Evolutionary conservation across 2,329 filamentous ascomycete genomes (phyloP).

Genomic region (Arthrobotrys pseudoclavata): DNA sequence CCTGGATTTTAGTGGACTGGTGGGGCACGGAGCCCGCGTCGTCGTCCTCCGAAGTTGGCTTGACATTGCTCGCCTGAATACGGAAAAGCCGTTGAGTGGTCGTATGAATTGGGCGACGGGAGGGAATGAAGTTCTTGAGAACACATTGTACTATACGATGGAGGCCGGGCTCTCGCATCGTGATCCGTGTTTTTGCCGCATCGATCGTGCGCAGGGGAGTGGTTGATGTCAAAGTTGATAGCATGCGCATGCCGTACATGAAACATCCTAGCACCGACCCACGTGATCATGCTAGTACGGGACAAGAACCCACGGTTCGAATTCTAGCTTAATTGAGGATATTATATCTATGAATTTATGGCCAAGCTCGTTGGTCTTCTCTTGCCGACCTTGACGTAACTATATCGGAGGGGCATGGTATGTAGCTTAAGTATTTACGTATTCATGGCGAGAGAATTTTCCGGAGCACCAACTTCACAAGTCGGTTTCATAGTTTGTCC

Average conservation of each 20-base stretch:
- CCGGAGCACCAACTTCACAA: no score
- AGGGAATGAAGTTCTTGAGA: not conserved
- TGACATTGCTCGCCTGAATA: not conserved
- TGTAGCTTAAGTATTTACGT: no score
- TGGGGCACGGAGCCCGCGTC: not conserved
- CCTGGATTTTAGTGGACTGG: constrained; percentile 33
- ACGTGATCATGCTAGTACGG: no score
- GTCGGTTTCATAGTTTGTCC: no score
- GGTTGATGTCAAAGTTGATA: not conserved
- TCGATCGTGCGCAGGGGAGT: not conserved
- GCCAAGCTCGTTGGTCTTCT: no score
- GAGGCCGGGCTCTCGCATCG: constrained; percentile 16
- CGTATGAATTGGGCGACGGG: not conserved
- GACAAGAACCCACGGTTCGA: no score
- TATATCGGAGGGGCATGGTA: no score
- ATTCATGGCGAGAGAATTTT: no score
- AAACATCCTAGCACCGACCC: not conserved
- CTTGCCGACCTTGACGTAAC: no score
- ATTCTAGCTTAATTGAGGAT: no score
- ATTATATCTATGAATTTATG: no score
- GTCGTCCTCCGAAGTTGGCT: not conserved
- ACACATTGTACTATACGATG: not conserved
- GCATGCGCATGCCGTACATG: no score
- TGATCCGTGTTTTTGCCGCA: constrained; percentile 1
- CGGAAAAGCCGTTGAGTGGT: not conserved